These are phyloP conservation scores for Boechera stricta DNA, from an alignment of 345 rosid species.

Conservation along the genomic window DNA sequence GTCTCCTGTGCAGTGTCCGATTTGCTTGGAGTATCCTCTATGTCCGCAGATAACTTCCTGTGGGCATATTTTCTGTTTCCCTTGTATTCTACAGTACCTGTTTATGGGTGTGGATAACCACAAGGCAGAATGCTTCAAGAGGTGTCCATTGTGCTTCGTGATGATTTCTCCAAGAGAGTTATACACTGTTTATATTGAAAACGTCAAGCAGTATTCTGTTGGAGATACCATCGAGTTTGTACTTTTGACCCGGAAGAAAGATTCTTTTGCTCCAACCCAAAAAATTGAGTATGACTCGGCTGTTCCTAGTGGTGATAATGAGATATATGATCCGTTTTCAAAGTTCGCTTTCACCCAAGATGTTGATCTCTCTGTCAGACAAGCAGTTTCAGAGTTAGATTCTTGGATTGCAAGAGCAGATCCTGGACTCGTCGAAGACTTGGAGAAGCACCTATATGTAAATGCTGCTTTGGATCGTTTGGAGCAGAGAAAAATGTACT, in stretches of 20 bases:
- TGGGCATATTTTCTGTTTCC: slow-evolving; percentile 98
- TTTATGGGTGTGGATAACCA: slow-evolving; percentile 74
- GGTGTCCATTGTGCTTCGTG: slow-evolving; percentile 94
- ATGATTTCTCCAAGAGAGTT: slow-evolving; percentile 83
- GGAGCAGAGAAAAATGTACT: slow-evolving; percentile 72
- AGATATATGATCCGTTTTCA: slow-evolving; percentile 59
- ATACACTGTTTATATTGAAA: slow-evolving; percentile 76
- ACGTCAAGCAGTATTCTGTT: slow-evolving; percentile 63
- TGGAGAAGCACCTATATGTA: slow-evolving; percentile 92
- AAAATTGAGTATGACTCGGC: slow-evolving; percentile 50
- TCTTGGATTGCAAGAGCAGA: slow-evolving; percentile 86
- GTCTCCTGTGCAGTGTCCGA: slow-evolving; percentile 84
- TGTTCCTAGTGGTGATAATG: slow-evolving; percentile 37
- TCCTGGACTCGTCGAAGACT: slow-evolving; percentile 88
- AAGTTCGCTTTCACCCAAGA: slow-evolving; percentile 86
- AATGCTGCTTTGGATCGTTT: slow-evolving; percentile 84
- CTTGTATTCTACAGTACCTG: slow-evolving; percentile 81
- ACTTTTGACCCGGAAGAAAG: slow-evolving; percentile 82
- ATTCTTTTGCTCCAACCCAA: slow-evolving; percentile 60
- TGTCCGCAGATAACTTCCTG: slow-evolving; percentile 97
- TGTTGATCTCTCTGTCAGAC: slow-evolving; percentile 80
- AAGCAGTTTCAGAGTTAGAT: slow-evolving; percentile 87
- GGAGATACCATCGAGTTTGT: slow-evolving; percentile 75
- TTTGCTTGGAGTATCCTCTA: slow-evolving; percentile 88
- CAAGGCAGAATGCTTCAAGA: slow-evolving; percentile 65